Conservation (phyloP, 495 filamentous ascomycete genomes). For the Annulohypoxylon stygium region DNA sequence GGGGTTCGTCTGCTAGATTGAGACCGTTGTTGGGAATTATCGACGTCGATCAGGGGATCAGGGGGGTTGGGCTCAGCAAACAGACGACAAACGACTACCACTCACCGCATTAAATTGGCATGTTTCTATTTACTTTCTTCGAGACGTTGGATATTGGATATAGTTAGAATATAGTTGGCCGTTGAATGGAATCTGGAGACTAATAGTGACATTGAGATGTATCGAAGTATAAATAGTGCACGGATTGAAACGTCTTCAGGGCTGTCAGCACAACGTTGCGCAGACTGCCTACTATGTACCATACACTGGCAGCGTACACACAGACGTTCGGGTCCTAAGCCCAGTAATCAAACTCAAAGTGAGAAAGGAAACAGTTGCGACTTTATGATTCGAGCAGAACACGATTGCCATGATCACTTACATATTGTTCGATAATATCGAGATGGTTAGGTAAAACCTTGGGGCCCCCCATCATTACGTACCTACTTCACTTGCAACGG, state of each 20-base stretch:
- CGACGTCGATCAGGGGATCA: constrained; percentile 14
- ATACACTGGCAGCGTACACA: constrained; percentile 4
- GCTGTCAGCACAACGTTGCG: constrained; percentile 18
- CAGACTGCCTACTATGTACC: background rate
- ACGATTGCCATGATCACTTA: background rate
- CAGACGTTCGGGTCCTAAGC: constrained; percentile 7
- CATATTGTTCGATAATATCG: constrained; percentile 23
- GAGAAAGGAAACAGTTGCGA: constrained; percentile 17
- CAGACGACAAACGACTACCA: too few relatives aligned
- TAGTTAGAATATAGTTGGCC: constrained; percentile 3
- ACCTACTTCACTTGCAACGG: constrained; percentile 20
- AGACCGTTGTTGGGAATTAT: constrained; percentile 15
- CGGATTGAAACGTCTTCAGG: constrained; percentile 15
- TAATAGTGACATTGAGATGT: constrained; percentile 24
- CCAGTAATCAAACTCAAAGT: constrained; percentile 8
- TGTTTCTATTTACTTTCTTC: constrained; percentile 10
- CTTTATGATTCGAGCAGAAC: constrained; percentile 20
- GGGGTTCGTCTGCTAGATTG: background rate
- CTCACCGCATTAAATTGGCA: constrained; percentile 6
- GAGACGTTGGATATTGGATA: constrained; percentile 3
- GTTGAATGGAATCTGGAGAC: background rate
- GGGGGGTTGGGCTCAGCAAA: constrained; percentile 9
- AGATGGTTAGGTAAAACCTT: background rate
- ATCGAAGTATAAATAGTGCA: constrained; percentile 32
- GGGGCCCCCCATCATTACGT: constrained; percentile 24